Evolutionary conservation across 169 alveolate species (phyloP), one percentile per base, ranked within the genome.

Genomic region (Eimeria tenella): DNA sequence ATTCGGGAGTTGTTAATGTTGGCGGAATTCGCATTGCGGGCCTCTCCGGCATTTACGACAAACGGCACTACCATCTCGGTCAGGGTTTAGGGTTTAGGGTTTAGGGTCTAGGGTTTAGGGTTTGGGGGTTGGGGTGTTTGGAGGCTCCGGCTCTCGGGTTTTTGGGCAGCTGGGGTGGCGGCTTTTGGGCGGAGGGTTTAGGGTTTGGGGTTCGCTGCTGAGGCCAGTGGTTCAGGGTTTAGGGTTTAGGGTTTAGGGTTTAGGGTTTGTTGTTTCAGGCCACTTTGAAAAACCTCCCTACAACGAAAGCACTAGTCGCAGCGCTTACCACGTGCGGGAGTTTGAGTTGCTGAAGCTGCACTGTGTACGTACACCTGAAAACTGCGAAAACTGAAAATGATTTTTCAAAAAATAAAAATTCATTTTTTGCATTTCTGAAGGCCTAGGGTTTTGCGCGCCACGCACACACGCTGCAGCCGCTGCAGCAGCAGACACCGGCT

Each of bases 1-100:
- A 96, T 71, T 95, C 99, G 79, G 99, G 99, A 23, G 97, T 98
- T 7, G 96, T 98, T n/a, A 96, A 97, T 81, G 96, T 98, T 49
- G 95, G 96, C 17, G 98, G 96, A n/a, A 55, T 99, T 10, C 97
- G 99, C 86, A 97, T 99, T 77, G 99, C 99, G 25, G 99, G 99
- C 71, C 89, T 98, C 53, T 98, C 99, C 25, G 99, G 99, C 31
- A 99, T 98, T 58, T 98, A 97, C 94, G 97, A 99, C 90, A 73
- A 82, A 62, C 96, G 95, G 94, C 98, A 98, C 92, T 98, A 96
- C 93, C 94, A 95, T 25, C 96, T 93, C 65, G 97, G 97, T 93
- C 63, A 25, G 95, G 58, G 71, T 19, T 93, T 73, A 55, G 31
- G 31, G 23, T 63, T 75, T 13, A 62, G 60, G 84, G 94, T 52